These are phyloP conservation scores for Mortierella polycephala DNA, from an alignment of 371 early-diverging fungal genomes.

Conservation along the genomic window DNA sequence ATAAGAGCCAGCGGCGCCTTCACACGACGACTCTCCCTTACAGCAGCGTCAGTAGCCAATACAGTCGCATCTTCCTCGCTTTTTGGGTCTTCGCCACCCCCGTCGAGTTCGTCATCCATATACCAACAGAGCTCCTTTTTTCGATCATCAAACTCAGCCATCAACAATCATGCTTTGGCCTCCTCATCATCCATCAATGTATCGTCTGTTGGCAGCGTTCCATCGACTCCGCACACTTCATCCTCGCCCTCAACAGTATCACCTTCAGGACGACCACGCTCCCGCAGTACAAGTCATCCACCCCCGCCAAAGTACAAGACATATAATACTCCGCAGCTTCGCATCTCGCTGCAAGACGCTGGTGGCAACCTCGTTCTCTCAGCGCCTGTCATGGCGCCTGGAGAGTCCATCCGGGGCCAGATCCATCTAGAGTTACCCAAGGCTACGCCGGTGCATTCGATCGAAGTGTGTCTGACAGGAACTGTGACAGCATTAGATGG, in stretches of 20 bases:
- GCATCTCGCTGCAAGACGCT: conserved; percentile 48
- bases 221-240: conserved; percentile 9
- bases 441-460: conserved; percentile 51
- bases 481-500: conserved; percentile 51
- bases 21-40: conserved; percentile 43
- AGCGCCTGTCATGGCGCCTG: conserved; percentile 52
- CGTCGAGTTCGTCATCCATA: conserved; percentile 22
- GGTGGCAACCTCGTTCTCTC: conserved; percentile 40
- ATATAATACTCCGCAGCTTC: conserved; percentile 47
- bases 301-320: conserved; percentile 52
- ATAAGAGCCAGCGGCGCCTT: conserved; percentile 45
- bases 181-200: conserved; percentile 16
- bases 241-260: neutral
- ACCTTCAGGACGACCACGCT: conserved; percentile 25
- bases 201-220: neutral
- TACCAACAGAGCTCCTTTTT: conserved; percentile 51
- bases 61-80: conserved; percentile 44
- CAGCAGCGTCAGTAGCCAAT: conserved; percentile 49
- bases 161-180: conserved; percentile 14
- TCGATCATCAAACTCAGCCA: conserved; percentile 35
- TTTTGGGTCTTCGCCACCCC: conserved; percentile 50
- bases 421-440: conserved; percentile 51
- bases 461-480: conserved; percentile 44
- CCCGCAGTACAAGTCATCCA: conserved; percentile 44
- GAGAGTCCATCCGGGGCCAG: conserved; percentile 52